These are phyloP conservation scores for Aspergillus bridgeri DNA, from an alignment of 495 filamentous ascomycete species.

Conservation along the genomic window DNA sequence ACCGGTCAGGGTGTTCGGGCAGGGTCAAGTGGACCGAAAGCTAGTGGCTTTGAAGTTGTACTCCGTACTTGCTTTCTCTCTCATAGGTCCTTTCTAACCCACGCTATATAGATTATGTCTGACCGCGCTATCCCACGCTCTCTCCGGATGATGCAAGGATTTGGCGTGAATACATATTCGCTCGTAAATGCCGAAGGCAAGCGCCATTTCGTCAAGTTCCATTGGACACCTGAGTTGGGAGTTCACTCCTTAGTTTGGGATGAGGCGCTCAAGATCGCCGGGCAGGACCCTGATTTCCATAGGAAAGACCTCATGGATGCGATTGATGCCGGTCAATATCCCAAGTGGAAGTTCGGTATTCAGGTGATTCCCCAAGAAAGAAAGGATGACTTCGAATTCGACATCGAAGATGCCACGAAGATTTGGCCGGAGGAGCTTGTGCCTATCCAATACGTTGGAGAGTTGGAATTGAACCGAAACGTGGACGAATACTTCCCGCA, in stretches of 20 bases:
- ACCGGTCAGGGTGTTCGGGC: background rate
- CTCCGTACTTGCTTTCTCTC: slow-evolving; percentile 19
- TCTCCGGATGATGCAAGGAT: slow-evolving; percentile 77
- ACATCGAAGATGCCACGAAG: slow-evolving; percentile 90
- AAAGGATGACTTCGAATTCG: slow-evolving; percentile 82
- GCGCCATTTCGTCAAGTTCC: slow-evolving; percentile 70
- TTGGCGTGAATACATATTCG: slow-evolving; percentile 73
- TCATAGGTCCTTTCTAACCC: slow-evolving; percentile 51
- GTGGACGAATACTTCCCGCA: slow-evolving; percentile 84
- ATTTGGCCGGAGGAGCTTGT: slow-evolving; percentile 83
- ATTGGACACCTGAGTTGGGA: slow-evolving; percentile 64
- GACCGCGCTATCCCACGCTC: slow-evolving; percentile 71
- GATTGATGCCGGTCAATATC: slow-evolving; percentile 65
- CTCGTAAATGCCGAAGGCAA: slow-evolving; percentile 61
- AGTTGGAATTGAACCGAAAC: slow-evolving; percentile 79
- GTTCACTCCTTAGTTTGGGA: slow-evolving; percentile 77
- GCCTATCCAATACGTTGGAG: slow-evolving; percentile 75
- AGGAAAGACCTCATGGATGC: slow-evolving; percentile 69
- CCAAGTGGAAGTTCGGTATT: slow-evolving; percentile 80
- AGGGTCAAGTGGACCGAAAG: background rate
- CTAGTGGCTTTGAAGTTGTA: background rate
- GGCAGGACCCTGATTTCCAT: slow-evolving; percentile 79
- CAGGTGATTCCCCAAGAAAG: slow-evolving; percentile 69
- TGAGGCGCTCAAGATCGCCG: slow-evolving; percentile 75
- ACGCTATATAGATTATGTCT: slow-evolving; percentile 72